These are phyloP conservation scores for Tricholoma flavovirens DNA, from an alignment of 768 basidiomycete genomes.

Conservation along the genomic window DNA sequence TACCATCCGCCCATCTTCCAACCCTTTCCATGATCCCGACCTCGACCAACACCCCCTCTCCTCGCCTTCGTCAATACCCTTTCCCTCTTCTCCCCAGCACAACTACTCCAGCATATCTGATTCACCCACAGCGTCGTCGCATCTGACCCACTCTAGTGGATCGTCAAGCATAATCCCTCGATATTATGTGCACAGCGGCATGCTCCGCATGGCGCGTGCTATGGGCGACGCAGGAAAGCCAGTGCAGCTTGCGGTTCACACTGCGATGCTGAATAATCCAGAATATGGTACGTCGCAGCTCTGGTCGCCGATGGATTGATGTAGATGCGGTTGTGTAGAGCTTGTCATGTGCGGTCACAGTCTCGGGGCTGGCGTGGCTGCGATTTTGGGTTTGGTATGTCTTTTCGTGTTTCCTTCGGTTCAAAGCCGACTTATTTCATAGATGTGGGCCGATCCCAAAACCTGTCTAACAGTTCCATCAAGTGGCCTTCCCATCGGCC, in stretches of 20 bases:
- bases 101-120: no score
- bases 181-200: constrained; percentile 76
- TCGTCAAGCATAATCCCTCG: constrained; percentile 12
- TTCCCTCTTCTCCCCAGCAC: no score
- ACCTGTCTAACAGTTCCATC: constrained; percentile 66
- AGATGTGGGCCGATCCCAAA: constrained; percentile 85
- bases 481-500: constrained; percentile 63
- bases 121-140: constrained; percentile 20
- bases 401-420: neutral
- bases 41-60: constrained; percentile 27
- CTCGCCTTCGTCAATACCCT: constrained; percentile 29
- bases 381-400: constrained; percentile 65
- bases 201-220: constrained; percentile 69
- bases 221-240: constrained; percentile 78
- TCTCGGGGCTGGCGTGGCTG: constrained; percentile 78
- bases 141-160: constrained; percentile 6
- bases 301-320: neutral
- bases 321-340: constrained; percentile 30
- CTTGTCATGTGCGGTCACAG: constrained; percentile 79
- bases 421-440: neutral
- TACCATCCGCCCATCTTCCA: constrained; percentile 14
- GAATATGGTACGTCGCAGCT: constrained; percentile 56
- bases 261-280: constrained; percentile 62
- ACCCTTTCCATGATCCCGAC: constrained; percentile 14
- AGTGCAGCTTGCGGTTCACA: constrained; percentile 67